Conservation (phyloP, 345 rosid genomes). For the Pistacia atlantica region DNA sequence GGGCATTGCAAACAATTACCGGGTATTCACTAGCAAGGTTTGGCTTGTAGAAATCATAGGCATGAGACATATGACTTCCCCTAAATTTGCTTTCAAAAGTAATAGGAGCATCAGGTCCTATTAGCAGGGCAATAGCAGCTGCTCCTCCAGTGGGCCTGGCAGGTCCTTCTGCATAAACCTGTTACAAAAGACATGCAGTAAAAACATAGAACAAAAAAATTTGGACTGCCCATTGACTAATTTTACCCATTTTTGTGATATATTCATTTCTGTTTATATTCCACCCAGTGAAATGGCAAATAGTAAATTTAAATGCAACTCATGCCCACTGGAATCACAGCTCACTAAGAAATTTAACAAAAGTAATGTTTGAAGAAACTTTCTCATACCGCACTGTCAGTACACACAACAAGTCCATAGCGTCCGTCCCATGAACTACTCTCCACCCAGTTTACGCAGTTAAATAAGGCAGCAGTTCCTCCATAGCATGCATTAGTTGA, state of each 20-base stretch:
- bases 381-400: constrained; percentile 93
- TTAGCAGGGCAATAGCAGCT: constrained; percentile 88
- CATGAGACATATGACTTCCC: constrained; percentile 98
- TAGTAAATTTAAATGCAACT: constrained; percentile 14
- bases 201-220: constrained; percentile 18
- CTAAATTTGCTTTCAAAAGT: constrained; percentile 91
- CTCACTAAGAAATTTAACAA: background rate
- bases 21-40: constrained; percentile 99
- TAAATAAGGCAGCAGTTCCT: constrained; percentile 96
- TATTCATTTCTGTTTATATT: background rate
- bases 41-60: constrained; percentile 98
- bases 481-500: constrained; percentile 99
- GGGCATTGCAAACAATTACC: constrained; percentile 40
- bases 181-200: constrained; percentile 28
- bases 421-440: constrained; percentile 99
- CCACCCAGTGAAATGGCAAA: constrained; percentile 3
- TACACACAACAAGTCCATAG: constrained; percentile 92
- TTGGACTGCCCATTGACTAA: background rate
- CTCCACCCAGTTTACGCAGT: constrained; percentile 99
- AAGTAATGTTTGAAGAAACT: background rate
- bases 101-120: constrained; percentile 97
- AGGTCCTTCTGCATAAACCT: constrained; percentile 99
- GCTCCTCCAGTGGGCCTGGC: constrained; percentile 99
- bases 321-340: background rate
- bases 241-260: background rate